Evolutionary conservation across 116 monocot genomes (phyloP).

Genomic region (Posidonia oceanica): DNA sequence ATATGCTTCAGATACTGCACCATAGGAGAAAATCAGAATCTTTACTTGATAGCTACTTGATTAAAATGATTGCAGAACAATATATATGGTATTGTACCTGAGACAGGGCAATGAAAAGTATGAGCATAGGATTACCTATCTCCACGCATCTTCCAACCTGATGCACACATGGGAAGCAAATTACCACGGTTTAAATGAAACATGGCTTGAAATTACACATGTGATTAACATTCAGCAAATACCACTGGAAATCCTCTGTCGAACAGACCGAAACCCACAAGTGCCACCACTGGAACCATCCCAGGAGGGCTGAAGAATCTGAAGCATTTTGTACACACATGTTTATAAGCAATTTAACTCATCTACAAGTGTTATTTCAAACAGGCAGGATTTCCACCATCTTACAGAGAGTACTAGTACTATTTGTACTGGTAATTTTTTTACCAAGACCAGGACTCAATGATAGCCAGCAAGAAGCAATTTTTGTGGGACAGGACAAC

Average conservation of each 20-base stretch:
- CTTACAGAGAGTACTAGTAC: no score
- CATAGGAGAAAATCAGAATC: not conserved
- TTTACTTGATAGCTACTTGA: not conserved
- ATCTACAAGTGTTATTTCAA: no score
- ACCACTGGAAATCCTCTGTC: constrained; percentile 84
- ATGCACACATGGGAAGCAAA: not conserved
- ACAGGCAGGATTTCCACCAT: no score
- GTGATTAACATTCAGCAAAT: not conserved
- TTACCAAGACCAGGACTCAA: no score
- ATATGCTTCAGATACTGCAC: constrained; percentile 79
- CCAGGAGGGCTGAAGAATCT: constrained; percentile 89
- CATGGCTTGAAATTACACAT: not conserved
- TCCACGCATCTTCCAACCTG: constrained; percentile 93
- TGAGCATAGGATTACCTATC: constrained; percentile 83
- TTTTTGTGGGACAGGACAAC: no score
- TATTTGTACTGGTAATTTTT: no score
- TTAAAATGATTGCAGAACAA: no score
- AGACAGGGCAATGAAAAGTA: constrained; percentile 66
- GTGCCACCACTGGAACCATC: constrained; percentile 79
- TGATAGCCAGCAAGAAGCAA: no score
- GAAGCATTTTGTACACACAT: not conserved
- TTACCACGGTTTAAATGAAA: not conserved
- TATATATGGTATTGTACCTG: constrained; percentile 34
- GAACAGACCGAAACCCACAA: constrained; percentile 88
- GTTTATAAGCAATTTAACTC: not conserved